Percentiles rank a stretch among this genome's conserved stretches.
Evolutionary conservation across 495 filamentous ascomycete genomes (phyloP).

Genomic region (Penicillium psychrofluorescens): DNA sequence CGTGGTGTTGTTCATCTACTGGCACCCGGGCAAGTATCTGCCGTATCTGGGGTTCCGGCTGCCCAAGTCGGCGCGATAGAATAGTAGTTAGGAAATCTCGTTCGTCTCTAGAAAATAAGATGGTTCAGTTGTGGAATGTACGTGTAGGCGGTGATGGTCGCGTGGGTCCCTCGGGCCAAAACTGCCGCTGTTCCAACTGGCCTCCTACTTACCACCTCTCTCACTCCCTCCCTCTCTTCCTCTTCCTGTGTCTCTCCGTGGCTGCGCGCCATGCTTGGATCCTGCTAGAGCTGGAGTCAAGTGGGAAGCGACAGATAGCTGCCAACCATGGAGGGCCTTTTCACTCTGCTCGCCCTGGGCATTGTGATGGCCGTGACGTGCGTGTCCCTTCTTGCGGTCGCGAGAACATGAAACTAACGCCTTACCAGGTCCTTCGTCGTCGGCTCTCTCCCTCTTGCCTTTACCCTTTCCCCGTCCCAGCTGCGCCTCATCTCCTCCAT

Average conservation of each 20-base stretch:
- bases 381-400: constrained; percentile 18
- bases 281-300: constrained; percentile 12
- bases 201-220: too few species aligned
- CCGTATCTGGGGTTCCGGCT: constrained; percentile 30
- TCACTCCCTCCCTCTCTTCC: neutral
- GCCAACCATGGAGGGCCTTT: constrained; percentile 65
- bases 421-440: constrained; percentile 80
- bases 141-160: neutral
- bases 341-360: constrained; percentile 78
- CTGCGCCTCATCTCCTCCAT: constrained; percentile 84
- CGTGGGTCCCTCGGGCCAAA: constrained; percentile 11
- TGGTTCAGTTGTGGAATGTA: too few species aligned
- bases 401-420: neutral
- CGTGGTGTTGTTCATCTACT: constrained; percentile 43
- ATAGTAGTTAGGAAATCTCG: too few species aligned
- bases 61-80: constrained; percentile 1
- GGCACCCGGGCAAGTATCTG: constrained; percentile 39
- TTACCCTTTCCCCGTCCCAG: constrained; percentile 83
- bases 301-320: constrained; percentile 16
- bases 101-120: too few species aligned
- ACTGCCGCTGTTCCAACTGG: neutral
- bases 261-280: constrained; percentile 16
- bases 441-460: constrained; percentile 84
- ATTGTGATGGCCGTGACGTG: constrained; percentile 94
- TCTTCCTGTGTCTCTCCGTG: neutral